These are phyloP conservation scores for Sporobolomyces phaffii DNA, from an alignment of 768 basidiomycete species.

Conservation along the genomic window DNA sequence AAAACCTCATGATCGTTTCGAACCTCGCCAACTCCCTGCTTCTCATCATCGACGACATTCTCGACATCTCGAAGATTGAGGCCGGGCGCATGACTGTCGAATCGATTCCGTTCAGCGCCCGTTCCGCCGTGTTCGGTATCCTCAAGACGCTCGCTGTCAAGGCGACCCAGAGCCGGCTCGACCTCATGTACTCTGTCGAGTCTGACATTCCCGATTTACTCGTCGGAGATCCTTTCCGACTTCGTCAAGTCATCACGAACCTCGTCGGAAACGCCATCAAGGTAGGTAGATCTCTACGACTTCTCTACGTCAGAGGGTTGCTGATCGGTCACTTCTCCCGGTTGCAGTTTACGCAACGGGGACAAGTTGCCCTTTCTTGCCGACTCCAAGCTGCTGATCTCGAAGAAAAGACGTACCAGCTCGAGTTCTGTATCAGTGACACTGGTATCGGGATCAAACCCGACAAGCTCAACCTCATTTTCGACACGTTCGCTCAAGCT, in stretches of 20 bases:
- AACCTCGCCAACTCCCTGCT: slow-evolving; percentile 85
- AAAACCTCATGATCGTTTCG: slow-evolving; percentile 91
- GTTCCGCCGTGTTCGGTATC: slow-evolving; percentile 95
- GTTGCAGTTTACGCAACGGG: slow-evolving; percentile 66
- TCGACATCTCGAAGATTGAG: slow-evolving; percentile 99
- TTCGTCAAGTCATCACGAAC: slow-evolving; percentile 76
- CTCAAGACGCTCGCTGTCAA: slow-evolving; percentile 97
- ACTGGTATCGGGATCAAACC: slow-evolving; percentile 98
- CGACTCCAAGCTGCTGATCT: slow-evolving; percentile 53
- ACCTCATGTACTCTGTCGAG: slow-evolving; percentile 92
- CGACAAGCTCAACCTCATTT: slow-evolving; percentile 95
- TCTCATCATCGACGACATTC: slow-evolving; percentile 96
- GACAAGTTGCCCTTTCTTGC: slow-evolving; percentile 83
- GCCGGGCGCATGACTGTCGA: slow-evolving; percentile 99
- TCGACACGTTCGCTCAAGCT: slow-evolving; percentile 98
- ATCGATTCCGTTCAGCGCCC: slow-evolving; percentile 92
- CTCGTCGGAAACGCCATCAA: slow-evolving; percentile 94
- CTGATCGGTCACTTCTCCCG: slow-evolving; percentile 42
- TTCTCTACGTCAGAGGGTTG: no score
- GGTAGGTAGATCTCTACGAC: slow-evolving; percentile 29
- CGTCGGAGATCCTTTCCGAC: slow-evolving; percentile 88
- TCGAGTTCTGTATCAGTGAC: slow-evolving; percentile 96
- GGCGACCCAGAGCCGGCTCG: slow-evolving; percentile 91
- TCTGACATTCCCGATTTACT: slow-evolving; percentile 93
- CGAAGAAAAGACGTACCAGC: slow-evolving; percentile 72